Conservation (phyloP, 352 stramenopile species). For the Globisporangium canariense region DNA sequence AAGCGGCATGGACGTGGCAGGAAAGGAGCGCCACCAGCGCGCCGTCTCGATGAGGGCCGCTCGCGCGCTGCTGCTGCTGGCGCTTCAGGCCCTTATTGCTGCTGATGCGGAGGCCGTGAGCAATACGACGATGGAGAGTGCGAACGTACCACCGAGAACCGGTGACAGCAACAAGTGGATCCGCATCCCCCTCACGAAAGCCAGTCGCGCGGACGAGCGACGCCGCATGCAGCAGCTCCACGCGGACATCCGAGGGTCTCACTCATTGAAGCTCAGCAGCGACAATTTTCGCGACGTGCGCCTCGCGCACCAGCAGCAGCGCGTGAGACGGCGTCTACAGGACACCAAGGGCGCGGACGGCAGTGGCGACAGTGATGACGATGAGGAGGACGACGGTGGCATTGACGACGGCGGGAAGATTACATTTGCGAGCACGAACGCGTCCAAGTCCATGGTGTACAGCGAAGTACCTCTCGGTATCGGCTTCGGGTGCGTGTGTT, state of each 20-base stretch:
- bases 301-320: conserved; percentile 39
- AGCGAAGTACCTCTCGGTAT: conserved; percentile 67
- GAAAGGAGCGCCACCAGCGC: background rate
- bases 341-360: conserved; percentile 8
- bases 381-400: background rate
- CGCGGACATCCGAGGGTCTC: background rate
- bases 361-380: conserved; percentile 13
- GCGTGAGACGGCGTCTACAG: conserved; percentile 38
- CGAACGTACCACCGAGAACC: background rate
- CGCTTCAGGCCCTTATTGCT: background rate
- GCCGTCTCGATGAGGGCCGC: background rate
- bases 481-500: conserved; percentile 45
- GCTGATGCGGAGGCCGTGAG: background rate
- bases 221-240: conserved; percentile 16
- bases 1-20: conserved; percentile 7
- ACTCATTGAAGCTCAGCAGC: background rate
- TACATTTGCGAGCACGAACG: background rate
- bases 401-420: conserved; percentile 12
- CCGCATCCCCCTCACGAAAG: conserved; percentile 24
- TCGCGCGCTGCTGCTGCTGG: background rate
- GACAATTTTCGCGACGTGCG: conserved; percentile 19
- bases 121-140: background rate
- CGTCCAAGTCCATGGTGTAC: conserved; percentile 28
- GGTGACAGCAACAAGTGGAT: conserved; percentile 11
- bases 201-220: conserved; percentile 1